Evolutionary conservation across 2,329 filamentous ascomycete genomes (phyloP), one percentile per base, ranked within the genome.

Genomic region (Cordyceps cicadae): DNA sequence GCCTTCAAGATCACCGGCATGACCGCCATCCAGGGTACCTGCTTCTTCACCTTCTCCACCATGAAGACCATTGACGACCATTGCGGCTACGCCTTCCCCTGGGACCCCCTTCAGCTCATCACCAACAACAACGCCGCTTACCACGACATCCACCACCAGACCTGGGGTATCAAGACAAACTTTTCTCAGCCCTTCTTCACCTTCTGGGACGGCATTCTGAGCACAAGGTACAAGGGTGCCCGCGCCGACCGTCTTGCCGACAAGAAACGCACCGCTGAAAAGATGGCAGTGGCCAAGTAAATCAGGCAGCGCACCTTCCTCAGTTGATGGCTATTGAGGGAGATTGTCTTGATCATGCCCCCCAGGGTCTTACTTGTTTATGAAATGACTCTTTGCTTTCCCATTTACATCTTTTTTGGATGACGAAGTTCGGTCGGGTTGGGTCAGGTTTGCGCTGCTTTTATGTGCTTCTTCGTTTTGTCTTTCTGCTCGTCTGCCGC

Each of bases 41-140:
- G 85, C 74, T 97, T 97, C 79, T 97, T 96, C 75, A 87, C 87
- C 55, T 83, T 86, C 72, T 93, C 89, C 37, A 95, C 90, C 8
- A 86, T 97, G 79, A 99, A 99, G 80, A 97, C 94, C 0, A 91
- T 97, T 29, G 92, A 97, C 70, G 94, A 99, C 71, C 94, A 99
- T 77, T 97, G 93, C 74, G 94, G 94, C 65, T 99, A 97, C 71
- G 81, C 86, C n/a, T 87, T 99, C 63, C 94, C 94, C 1, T 97
- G 89, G 85, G 94, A 99, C 73, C 93, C 93, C 2, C 79, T 97
- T 59, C 92, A 97, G 79, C 87, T 88, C 70, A 81, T 97, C 63
- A 96, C 92, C 50, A 89, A 89, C 72, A 97, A 99, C 80, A 97
- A 97, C 67, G 93, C 94, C 29, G 88, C 87, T 41, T 99, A 97